Base-by-base conservation (phyloP, 2,329 filamentous ascomycete genomes). In the Fusarium hostae region DNA sequence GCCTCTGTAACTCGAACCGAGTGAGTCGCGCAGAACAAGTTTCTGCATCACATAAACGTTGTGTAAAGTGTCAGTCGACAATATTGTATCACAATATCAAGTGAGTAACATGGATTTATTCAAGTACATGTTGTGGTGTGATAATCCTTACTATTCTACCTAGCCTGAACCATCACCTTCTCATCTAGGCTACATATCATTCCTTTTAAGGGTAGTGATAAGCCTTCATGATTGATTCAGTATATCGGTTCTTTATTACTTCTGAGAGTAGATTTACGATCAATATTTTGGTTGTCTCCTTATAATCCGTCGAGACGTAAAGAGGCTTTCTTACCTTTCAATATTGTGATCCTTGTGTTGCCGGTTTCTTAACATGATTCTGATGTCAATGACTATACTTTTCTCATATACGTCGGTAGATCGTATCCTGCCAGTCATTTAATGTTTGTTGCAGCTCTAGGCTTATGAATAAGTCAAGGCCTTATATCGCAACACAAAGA, bases 31-130 rank as follows among this genome's bases (percentile, higher is more conserved):
- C 32, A 52, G 32, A n/a, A 26, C 11, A 50, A 39, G 18, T 16
- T 32, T 28, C 41, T 48, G 55, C 40, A 54, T 48, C 63, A 54
- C 45, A 41, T 58, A 18, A n/a, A 39, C n/a, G 35, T 48, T 65
- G 41, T 58, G 26, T 44, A 32, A 43, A 56, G 50, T 39, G 30
- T 15, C 40, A 37, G 37, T 41, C 26, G 13, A 65, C 12, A n/a
- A 13, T 58, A 41, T 32, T 32, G 41, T 28, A 45, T 41, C 35
- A 48, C 41, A 48, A n/a, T 24, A 39, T n/a, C 28, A n/a, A 24
- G 18, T 35, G 39, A 35, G 28, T 28, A 10, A 22, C 48, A 47
- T 56, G 30, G 11, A 26, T 35, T 28, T 18, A n/a, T 47, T 47
- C 9, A 12, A 48, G 30, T 30, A 12, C 18, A 26, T 34, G 30